phyloP scores from a whole-genome alignment of 2,329 filamentous ascomycete genomes.

The Sarocladiaceae sp. region DNA sequence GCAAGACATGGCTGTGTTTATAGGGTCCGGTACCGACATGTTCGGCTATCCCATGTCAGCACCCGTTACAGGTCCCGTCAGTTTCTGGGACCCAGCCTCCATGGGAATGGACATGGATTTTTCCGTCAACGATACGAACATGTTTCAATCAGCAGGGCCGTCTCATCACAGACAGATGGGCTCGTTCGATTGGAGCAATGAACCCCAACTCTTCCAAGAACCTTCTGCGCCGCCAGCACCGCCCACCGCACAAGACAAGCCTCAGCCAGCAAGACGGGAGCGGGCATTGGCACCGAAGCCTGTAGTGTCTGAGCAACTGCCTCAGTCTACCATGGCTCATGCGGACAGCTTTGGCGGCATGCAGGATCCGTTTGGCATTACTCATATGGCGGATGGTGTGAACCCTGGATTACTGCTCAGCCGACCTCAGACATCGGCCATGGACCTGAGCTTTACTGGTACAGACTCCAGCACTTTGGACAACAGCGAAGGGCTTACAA shows the following conservation, averaged over 20 bases:
- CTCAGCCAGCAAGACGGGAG: slow-evolving; percentile 35
- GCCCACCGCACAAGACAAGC: slow-evolving; percentile 29
- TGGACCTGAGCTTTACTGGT: slow-evolving; percentile 35
- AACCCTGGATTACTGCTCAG: slow-evolving; percentile 57
- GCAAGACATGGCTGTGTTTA: slow-evolving; percentile 44
- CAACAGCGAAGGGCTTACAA: slow-evolving; percentile 11
- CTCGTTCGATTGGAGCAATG: slow-evolving; percentile 54
- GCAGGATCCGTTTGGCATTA: slow-evolving; percentile 48
- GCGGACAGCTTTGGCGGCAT: slow-evolving; percentile 17
- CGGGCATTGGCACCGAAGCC: slow-evolving; percentile 48
- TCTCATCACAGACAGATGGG: slow-evolving; percentile 39
- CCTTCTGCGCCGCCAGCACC: slow-evolving; percentile 27
- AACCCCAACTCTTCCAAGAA: slow-evolving; percentile 52
- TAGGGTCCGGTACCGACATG: slow-evolving; percentile 47
- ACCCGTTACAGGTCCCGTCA: slow-evolving; percentile 43
- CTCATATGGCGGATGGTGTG: slow-evolving; percentile 44
- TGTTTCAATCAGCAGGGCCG: slow-evolving; percentile 34
- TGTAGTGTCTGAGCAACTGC: slow-evolving; percentile 26
- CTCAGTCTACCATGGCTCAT: slow-evolving; percentile 12
- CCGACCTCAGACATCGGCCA: slow-evolving; percentile 42
- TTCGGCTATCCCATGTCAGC: slow-evolving; percentile 60
- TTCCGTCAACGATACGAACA: slow-evolving; percentile 15
- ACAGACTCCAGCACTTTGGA: slow-evolving; percentile 17
- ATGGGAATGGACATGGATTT: slow-evolving; percentile 62
- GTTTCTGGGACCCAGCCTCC: slow-evolving; percentile 52